These are phyloP conservation scores for Pichia kudriavzevii DNA, from an alignment of 1,139 yeast genomes.

Conservation along the genomic window DNA sequence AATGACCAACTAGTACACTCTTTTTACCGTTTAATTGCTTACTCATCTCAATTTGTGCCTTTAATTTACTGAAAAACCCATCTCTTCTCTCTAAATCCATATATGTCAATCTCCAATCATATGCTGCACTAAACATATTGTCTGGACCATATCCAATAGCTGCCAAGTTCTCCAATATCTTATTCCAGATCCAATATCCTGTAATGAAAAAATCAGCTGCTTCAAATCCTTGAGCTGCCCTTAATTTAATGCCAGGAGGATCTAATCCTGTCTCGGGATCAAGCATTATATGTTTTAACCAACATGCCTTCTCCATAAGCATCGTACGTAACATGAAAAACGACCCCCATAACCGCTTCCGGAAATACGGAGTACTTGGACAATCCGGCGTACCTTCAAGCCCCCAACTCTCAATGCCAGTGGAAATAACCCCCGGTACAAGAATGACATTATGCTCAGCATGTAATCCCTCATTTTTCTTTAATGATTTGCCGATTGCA, in stretches of 20 bases:
- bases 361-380: slow-evolving; percentile 74
- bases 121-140: slow-evolving; percentile 83
- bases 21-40: slow-evolving; percentile 54
- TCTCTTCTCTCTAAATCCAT: slow-evolving; percentile 83
- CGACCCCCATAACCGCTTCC: slow-evolving; percentile 94
- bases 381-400: slow-evolving; percentile 57
- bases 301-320: slow-evolving; percentile 86
- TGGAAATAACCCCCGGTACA: slow-evolving; percentile 95
- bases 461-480: slow-evolving; percentile 37
- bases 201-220: slow-evolving; percentile 95
- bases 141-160: slow-evolving; percentile 92
- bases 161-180: slow-evolving; percentile 83
- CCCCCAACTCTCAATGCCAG: slow-evolving; percentile 95
- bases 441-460: slow-evolving; percentile 74
- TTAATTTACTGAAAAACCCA: slow-evolving; percentile 71
- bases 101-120: slow-evolving; percentile 93
- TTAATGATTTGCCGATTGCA: slow-evolving; percentile 73
- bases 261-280: slow-evolving; percentile 90
- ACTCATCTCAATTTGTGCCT: slow-evolving; percentile 59
- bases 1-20: slow-evolving; percentile 77
- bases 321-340: slow-evolving; percentile 90
- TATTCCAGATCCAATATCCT: slow-evolving; percentile 99
- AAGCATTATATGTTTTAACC: slow-evolving; percentile 85
- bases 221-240: slow-evolving; percentile 96
- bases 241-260: slow-evolving; percentile 68